Evolutionary conservation across 2,329 filamentous ascomycete species (phyloP).

Genomic region (Fusarium bulbicola): DNA sequence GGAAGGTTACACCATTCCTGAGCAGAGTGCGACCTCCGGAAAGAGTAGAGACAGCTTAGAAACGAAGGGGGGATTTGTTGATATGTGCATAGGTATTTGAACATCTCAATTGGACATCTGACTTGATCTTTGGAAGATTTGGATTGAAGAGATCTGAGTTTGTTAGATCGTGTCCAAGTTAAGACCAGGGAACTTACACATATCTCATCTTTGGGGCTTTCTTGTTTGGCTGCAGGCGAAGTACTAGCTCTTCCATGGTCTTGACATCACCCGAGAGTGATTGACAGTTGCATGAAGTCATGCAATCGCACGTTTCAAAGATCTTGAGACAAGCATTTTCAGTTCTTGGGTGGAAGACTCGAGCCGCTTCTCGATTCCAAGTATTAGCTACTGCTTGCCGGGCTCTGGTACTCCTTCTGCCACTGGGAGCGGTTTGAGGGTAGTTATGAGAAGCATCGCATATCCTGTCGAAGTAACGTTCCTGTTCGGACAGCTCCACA

Average conservation of each 20-base stretch:
- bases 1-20: conserved; percentile 24
- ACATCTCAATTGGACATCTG: neutral
- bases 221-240: neutral
- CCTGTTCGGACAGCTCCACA: neutral
- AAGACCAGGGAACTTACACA: neutral
- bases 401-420: neutral
- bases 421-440: neutral
- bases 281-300: neutral
- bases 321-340: neutral
- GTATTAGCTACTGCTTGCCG: neutral
- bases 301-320: conserved; percentile 1
- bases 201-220: conserved; percentile 12
- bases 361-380: neutral
- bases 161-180: neutral
- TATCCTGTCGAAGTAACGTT: neutral
- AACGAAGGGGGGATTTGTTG: conserved; percentile 18
- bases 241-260: neutral
- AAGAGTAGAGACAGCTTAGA: conserved; percentile 15
- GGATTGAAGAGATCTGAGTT: conserved; percentile 12
- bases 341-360: neutral
- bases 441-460: conserved; percentile 1
- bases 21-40: neutral
- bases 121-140: conserved; percentile 7
- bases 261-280: neutral
- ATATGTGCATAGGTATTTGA: conserved; percentile 24